These are phyloP conservation scores for Mortierella sp. DNA, from an alignment of 371 early-diverging fungal species.

Conservation along the genomic window DNA sequence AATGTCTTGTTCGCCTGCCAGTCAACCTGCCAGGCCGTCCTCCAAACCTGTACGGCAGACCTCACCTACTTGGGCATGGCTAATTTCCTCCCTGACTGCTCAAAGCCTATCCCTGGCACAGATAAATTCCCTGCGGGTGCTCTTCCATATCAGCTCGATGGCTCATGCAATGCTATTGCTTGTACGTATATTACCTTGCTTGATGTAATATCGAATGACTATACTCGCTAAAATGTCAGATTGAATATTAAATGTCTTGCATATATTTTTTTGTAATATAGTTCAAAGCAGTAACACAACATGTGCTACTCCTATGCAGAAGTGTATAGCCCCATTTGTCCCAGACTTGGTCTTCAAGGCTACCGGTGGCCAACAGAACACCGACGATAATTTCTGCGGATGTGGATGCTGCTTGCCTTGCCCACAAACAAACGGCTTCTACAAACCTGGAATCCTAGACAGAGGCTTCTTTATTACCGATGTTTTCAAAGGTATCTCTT, in stretches of 20 bases:
- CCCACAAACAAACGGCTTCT: slow-evolving; percentile 57
- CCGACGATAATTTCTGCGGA: slow-evolving; percentile 38
- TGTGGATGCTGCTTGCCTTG: slow-evolving; percentile 55
- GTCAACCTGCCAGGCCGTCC: slow-evolving; percentile 61
- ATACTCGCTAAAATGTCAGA: too few species aligned
- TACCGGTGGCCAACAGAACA: slow-evolving; percentile 31
- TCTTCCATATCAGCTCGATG: slow-evolving; percentile 51
- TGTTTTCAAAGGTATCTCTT: slow-evolving; percentile 67
- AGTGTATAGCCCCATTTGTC: slow-evolving; percentile 38
- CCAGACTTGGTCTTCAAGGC: slow-evolving; percentile 31
- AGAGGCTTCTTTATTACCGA: slow-evolving; percentile 67
- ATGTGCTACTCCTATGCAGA: slow-evolving; percentile 20
- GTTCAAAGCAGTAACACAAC: slow-evolving; percentile 44
- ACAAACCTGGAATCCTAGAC: slow-evolving; percentile 61
- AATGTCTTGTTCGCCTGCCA: slow-evolving; percentile 62
- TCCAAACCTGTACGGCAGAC: slow-evolving; percentile 57
- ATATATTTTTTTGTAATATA: background rate
- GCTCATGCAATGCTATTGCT: slow-evolving; percentile 59
- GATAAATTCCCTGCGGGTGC: slow-evolving; percentile 43
- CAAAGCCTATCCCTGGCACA: slow-evolving; percentile 51
- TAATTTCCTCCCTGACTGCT: slow-evolving; percentile 62
- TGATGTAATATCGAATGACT: too few species aligned
- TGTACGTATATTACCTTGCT: slow-evolving; percentile 16
- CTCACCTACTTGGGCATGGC: slow-evolving; percentile 58
- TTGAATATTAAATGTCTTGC: background rate